Percentiles rank a stretch among this genome's conserved stretches.
These are phyloP conservation scores for Tritrichomonas musculus DNA, from an alignment of 208 protist species.

Conservation along the genomic window DNA sequence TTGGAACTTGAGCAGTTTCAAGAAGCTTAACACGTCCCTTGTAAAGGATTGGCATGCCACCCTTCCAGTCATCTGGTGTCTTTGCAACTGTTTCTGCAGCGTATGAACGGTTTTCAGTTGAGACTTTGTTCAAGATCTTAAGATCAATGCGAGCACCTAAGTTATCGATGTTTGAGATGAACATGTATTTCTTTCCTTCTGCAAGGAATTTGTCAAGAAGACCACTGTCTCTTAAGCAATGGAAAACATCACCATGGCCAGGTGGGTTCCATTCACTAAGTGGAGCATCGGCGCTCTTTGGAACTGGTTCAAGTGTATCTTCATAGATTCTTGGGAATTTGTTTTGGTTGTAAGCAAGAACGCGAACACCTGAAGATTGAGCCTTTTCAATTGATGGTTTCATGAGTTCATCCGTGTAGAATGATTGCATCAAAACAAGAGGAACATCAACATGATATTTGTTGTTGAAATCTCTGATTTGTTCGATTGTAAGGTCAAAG, in stretches of 20 bases:
- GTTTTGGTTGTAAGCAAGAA: conserved; percentile 29
- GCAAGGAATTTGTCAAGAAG: conserved; percentile 57
- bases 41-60: conserved; percentile 33
- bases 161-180: conserved; percentile 98
- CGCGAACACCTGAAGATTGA: not conserved
- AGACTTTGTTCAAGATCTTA: conserved; percentile 48
- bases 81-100: conserved; percentile 32
- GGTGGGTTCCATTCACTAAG: conserved; percentile 82
- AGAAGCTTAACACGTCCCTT: conserved; percentile 29
- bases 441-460: conserved; percentile 69
- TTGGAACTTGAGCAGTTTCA: conserved; percentile 25
- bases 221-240: conserved; percentile 73
- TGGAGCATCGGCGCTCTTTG: not conserved
- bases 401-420: conserved; percentile 70
- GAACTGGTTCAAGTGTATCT: conserved; percentile 28
- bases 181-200: conserved; percentile 80
- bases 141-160: conserved; percentile 79
- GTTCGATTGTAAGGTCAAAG: conserved; percentile 85
- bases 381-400: conserved; percentile 16
- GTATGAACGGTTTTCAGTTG: conserved; percentile 44
- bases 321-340: conserved; percentile 31
- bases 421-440: conserved; percentile 97
- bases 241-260: conserved; percentile 97
- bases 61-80: conserved; percentile 35
- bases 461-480: conserved; percentile 61